A percentile compares a stretch with the other conserved stretches of the same genome.
Conservation (phyloP, 78 protist genomes). For the Acrasis kona region DNA sequence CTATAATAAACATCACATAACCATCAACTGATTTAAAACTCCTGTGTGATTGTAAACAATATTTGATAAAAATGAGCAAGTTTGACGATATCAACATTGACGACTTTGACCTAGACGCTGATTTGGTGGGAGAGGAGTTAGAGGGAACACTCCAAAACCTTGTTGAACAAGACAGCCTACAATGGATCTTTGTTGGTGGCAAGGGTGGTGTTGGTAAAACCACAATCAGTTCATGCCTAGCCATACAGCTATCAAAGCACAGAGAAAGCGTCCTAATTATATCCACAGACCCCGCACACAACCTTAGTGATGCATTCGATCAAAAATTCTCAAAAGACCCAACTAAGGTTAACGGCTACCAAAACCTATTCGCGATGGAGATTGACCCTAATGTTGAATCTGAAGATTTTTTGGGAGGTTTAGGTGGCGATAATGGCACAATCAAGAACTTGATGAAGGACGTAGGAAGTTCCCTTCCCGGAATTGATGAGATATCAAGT, state of each 20-base stretch:
- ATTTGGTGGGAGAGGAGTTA: too few relatives aligned
- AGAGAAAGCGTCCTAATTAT: constrained; percentile 73
- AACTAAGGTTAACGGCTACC: constrained; percentile 57
- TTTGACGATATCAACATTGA: too few relatives aligned
- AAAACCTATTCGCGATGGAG: constrained; percentile 76
- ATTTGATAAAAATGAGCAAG: too few relatives aligned
- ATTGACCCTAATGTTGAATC: constrained; percentile 19
- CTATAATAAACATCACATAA: too few relatives aligned
- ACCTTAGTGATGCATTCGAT: constrained; percentile 84
- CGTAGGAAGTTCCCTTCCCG: constrained; percentile 68
- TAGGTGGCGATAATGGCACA: neutral
- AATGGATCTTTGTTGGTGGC: constrained; percentile 98
- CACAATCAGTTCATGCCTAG: neutral
- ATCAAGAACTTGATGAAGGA: constrained; percentile 27
- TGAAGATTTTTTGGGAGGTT: neutral
- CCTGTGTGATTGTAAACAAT: too few relatives aligned
- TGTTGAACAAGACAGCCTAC: constrained; percentile 16
- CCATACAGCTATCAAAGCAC: constrained; percentile 23
- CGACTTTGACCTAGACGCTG: too few relatives aligned
- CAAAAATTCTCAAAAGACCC: constrained; percentile 83
- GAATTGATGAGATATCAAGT: constrained; percentile 91
- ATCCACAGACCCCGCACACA: constrained; percentile 98
- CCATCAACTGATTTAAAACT: too few relatives aligned
- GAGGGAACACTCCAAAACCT: constrained; percentile 1
- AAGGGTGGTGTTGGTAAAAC: constrained; percentile 94